Evolutionary conservation across 441 rosid species (phyloP).

Genomic region (Gossypium gossypioides): DNA sequence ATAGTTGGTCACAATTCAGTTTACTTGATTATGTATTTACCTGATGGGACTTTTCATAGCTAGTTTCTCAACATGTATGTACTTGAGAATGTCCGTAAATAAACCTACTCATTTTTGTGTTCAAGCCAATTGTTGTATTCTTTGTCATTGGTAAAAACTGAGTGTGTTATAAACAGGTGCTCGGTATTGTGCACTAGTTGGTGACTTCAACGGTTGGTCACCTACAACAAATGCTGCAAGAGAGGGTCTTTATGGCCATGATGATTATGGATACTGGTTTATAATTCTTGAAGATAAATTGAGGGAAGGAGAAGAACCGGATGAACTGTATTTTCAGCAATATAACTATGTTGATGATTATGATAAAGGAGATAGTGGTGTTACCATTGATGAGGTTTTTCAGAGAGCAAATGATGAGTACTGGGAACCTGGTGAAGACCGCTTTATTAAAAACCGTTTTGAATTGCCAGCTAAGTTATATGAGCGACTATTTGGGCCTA

Average conservation of each 20-base stretch:
- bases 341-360: conserved; percentile 77
- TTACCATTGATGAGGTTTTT: conserved; percentile 62
- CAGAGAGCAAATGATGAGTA: conserved; percentile 80
- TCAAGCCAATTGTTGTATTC: neutral
- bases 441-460: conserved; percentile 60
- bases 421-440: conserved; percentile 98
- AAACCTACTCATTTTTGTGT: neutral
- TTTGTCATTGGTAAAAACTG: conserved; percentile 14
- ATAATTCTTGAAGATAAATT: conserved; percentile 83
- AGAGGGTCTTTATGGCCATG: conserved; percentile 80
- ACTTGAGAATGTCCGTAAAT: neutral
- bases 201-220: conserved; percentile 90
- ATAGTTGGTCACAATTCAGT: neutral
- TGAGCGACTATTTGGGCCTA: conserved; percentile 88
- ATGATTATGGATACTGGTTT: conserved; percentile 95
- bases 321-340: conserved; percentile 90
- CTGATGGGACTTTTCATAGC: neutral
- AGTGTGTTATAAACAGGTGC: conserved; percentile 51
- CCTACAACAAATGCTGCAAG: conserved; percentile 78
- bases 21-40: neutral
- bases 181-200: conserved; percentile 86
- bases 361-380: conserved; percentile 85
- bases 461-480: conserved; percentile 85
- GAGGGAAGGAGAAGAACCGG: conserved; percentile 75
- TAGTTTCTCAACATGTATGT: neutral